A percentile compares a stretch with the other conserved stretches of the same genome.
Evolutionary conservation across 2,329 filamentous ascomycete genomes (phyloP).

Genomic region (Aphanoascus verrucosus): DNA sequence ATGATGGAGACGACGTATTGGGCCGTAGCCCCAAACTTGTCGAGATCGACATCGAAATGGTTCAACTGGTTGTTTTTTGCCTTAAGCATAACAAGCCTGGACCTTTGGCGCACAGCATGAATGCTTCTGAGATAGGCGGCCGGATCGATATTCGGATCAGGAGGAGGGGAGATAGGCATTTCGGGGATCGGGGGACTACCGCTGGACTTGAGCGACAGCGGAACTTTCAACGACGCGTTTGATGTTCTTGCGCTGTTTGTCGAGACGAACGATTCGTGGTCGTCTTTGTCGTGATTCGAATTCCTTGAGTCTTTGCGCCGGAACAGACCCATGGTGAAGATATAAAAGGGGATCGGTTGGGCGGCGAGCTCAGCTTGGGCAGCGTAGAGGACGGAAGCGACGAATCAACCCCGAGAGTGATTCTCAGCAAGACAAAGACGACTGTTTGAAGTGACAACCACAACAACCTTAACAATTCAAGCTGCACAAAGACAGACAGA

Average conservation of each 20-base stretch:
- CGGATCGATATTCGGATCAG: constrained; percentile 78
- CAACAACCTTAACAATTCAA: background rate
- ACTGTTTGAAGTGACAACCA: background rate
- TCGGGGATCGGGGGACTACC: constrained; percentile 52
- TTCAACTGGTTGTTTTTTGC: constrained; percentile 64
- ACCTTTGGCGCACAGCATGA: constrained; percentile 73
- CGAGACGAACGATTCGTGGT: constrained; percentile 30
- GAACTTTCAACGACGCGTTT: constrained; percentile 42
- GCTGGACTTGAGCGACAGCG: constrained; percentile 35
- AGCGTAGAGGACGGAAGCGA: background rate
- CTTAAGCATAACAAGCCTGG: constrained; percentile 61
- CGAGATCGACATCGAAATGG: constrained; percentile 82
- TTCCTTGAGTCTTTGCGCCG: constrained; percentile 38
- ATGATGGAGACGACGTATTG: constrained; percentile 86
- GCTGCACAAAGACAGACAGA: constrained; percentile 4
- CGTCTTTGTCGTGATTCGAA: constrained; percentile 30
- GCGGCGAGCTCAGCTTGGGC: background rate
- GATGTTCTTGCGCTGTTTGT: constrained; percentile 36
- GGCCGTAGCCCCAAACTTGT: constrained; percentile 72
- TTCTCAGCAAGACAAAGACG: no score
- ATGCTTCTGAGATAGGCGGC: constrained; percentile 85
- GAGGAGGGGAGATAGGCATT: constrained; percentile 69
- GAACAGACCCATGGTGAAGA: constrained; percentile 36
- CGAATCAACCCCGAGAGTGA: no score
- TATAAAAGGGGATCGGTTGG: background rate